A percentile compares a stretch with the other conserved stretches of the same genome.
Evolutionary conservation across 1,284 basidiomycete species (phyloP).

Genomic region (Naganishia albida): DNA sequence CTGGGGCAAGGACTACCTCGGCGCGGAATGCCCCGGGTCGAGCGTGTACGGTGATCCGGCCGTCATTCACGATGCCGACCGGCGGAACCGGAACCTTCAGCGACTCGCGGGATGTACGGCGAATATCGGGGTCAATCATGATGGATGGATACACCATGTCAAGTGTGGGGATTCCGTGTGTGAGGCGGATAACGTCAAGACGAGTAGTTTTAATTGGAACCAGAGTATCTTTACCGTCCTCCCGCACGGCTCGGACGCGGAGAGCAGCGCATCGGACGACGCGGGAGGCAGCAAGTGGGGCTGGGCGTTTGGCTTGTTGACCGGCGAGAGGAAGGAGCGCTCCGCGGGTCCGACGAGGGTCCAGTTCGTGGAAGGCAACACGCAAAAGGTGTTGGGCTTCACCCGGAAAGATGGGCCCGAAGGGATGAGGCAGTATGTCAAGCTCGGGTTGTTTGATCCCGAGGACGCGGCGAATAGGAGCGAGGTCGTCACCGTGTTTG

Average conservation of each 20-base stretch:
- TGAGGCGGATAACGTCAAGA: conserved; percentile 32
- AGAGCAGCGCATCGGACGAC: neutral
- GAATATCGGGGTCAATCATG: conserved; percentile 47
- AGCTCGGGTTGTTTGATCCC: conserved; percentile 36
- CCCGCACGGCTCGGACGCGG: neutral
- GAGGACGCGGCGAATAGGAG: conserved; percentile 31
- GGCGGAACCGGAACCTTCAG: conserved; percentile 44
- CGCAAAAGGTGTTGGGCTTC: conserved; percentile 46
- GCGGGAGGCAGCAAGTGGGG: conserved; percentile 5
- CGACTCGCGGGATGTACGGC: conserved; percentile 49
- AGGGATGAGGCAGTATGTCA: conserved; percentile 35
- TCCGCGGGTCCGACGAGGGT: neutral
- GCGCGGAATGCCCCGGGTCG: conserved; percentile 40
- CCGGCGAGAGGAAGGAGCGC: conserved; percentile 12
- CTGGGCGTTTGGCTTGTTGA: conserved; percentile 14
- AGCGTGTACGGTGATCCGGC: conserved; percentile 34
- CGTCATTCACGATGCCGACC: conserved; percentile 37
- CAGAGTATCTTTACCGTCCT: conserved; percentile 29
- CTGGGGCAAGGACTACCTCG: conserved; percentile 42
- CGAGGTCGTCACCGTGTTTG: conserved; percentile 39
- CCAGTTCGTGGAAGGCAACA: conserved; percentile 46
- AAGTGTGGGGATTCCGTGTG: conserved; percentile 40
- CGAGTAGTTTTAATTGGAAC: conserved; percentile 32
- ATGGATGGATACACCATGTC: conserved; percentile 47
- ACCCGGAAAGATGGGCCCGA: conserved; percentile 15